These are phyloP conservation scores for Lasiodiplodia sp. DNA, from an alignment of 2,329 filamentous ascomycete genomes.

Conservation along the genomic window DNA sequence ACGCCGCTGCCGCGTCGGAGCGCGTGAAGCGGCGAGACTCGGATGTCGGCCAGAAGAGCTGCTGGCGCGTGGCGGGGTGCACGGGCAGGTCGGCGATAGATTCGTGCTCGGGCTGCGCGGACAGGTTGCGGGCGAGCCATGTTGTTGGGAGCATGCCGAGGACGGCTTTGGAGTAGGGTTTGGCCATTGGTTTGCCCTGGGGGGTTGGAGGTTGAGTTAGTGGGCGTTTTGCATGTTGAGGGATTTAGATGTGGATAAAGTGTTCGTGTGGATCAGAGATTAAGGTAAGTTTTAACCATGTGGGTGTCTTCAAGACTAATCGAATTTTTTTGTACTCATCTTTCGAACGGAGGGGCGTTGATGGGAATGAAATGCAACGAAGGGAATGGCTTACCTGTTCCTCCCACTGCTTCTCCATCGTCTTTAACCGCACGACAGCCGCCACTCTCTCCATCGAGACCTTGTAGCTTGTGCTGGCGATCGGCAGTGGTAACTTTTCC, in stretches of 20 bases:
- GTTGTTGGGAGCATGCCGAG: slow-evolving; percentile 77
- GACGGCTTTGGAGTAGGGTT: slow-evolving; percentile 78
- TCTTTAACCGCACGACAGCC: slow-evolving; percentile 84
- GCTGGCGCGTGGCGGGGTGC: slow-evolving; percentile 60
- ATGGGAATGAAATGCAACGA: neutral
- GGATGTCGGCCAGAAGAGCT: slow-evolving; percentile 69
- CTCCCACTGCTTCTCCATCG: slow-evolving; percentile 81
- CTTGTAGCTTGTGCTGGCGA: slow-evolving; percentile 77
- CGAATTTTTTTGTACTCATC: slow-evolving; percentile 80
- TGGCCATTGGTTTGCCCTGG: slow-evolving; percentile 78
- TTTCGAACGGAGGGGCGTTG: slow-evolving; percentile 45
- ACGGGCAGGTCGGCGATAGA: slow-evolving; percentile 70
- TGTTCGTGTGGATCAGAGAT: slow-evolving; percentile 66
- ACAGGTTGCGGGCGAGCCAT: slow-evolving; percentile 38
- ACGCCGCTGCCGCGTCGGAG: slow-evolving; percentile 68
- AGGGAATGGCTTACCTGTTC: slow-evolving; percentile 68
- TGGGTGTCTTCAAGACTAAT: slow-evolving; percentile 99
- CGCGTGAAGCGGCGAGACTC: slow-evolving; percentile 71
- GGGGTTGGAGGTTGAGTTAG: slow-evolving; percentile 11
- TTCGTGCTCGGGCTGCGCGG: slow-evolving; percentile 59
- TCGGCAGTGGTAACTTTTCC: slow-evolving; percentile 65
- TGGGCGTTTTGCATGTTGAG: neutral
- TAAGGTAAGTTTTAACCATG: slow-evolving; percentile 86
- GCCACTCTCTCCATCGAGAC: slow-evolving; percentile 85
- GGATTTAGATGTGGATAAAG: slow-evolving; percentile 31